Evolutionary conservation across 2,329 filamentous ascomycete genomes (phyloP).

Genomic region (Fusarium siculi): DNA sequence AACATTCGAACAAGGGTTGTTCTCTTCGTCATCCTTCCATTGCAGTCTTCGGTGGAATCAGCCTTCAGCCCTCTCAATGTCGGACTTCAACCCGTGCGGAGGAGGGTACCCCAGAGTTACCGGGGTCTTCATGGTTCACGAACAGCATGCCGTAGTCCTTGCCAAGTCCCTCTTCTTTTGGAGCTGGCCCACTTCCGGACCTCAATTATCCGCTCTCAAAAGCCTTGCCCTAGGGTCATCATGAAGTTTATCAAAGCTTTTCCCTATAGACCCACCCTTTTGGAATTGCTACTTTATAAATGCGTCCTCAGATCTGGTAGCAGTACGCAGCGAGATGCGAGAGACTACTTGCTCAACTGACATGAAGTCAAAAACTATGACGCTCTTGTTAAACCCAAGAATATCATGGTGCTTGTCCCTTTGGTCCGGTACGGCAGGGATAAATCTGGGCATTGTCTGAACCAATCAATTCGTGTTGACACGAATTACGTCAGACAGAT

Average conservation of each 20-base stretch:
- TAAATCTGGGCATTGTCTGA: slow-evolving; percentile 25
- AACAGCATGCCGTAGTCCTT: slow-evolving; percentile 28
- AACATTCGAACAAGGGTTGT: background rate
- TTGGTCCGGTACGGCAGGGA: slow-evolving; percentile 39
- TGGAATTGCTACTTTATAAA: slow-evolving; percentile 6
- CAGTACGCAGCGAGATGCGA: background rate
- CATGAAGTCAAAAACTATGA: background rate
- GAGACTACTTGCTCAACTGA: slow-evolving; percentile 13
- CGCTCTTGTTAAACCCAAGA: background rate
- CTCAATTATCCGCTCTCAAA: slow-evolving; percentile 22
- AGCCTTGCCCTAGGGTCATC: slow-evolving; percentile 2
- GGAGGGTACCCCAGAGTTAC: slow-evolving; percentile 33
- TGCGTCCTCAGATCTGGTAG: background rate
- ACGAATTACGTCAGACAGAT: background rate
- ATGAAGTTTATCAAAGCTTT: slow-evolving; percentile 32
- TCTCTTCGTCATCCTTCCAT: slow-evolving; percentile 9
- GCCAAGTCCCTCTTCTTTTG: slow-evolving; percentile 8
- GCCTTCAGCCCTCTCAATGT: background rate
- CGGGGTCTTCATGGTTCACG: slow-evolving; percentile 32
- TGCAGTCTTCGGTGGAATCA: background rate
- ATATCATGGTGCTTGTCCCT: slow-evolving; percentile 22
- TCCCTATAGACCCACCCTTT: slow-evolving; percentile 12
- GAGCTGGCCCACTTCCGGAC: slow-evolving; percentile 15
- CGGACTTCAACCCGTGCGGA: slow-evolving; percentile 25
- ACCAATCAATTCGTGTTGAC: slow-evolving; percentile 28